Base-by-base conservation (phyloP, 2,329 filamentous ascomycete genomes). In the Alternaria longipes region DNA sequence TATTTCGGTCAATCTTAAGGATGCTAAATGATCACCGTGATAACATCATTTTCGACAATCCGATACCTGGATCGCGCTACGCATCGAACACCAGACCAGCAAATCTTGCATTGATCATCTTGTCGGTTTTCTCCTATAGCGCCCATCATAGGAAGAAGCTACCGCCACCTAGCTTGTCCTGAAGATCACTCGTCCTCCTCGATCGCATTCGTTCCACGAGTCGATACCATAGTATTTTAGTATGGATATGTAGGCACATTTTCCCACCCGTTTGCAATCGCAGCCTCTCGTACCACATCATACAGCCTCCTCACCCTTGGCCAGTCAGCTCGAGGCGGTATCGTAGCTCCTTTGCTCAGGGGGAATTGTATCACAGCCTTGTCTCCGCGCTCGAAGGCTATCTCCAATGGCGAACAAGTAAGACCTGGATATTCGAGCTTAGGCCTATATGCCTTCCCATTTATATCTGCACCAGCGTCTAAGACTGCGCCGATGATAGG, bases 281-380 rank as follows among this genome's bases (percentile, higher is more conserved):
- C 45, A 16, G 7, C 30, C 45, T 49, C 28, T 20, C 26, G 45
- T 28, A 32, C 30, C 45, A 32, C n/a, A 20, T 28, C 14, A 16
- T 47, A 32, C n/a, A 47, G 45, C n/a, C 18, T 47, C 28, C 18
- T 32, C n/a, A n/a, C 32, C 18, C 30, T 32, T 28, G 45, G 45
- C 28, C 45, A 47, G 28, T 14, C n/a, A 18, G 9, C 16, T n/a
- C n/a, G n/a, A 47, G 45, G 45, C 11, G 45, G 28, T 18, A 49
- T 49, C n/a, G 28, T 24, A 22, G 45, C 45, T 49, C 28, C 45
- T 20, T 12, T 49, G 20, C 45, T 34, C 28, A 49, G 5, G 45
- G 34, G 45, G 5, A 49, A 24, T 49, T 34, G 28, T 20, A 49
- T 18, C 20, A 49, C 5, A 30, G 30, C 30, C 18, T 49, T 49